A percentile compares a stretch with the other conserved stretches of the same genome.
These are phyloP conservation scores for Lobosporangium transversale DNA, from an alignment of 192 early-diverging fungal genomes.

Conservation along the genomic window DNA sequence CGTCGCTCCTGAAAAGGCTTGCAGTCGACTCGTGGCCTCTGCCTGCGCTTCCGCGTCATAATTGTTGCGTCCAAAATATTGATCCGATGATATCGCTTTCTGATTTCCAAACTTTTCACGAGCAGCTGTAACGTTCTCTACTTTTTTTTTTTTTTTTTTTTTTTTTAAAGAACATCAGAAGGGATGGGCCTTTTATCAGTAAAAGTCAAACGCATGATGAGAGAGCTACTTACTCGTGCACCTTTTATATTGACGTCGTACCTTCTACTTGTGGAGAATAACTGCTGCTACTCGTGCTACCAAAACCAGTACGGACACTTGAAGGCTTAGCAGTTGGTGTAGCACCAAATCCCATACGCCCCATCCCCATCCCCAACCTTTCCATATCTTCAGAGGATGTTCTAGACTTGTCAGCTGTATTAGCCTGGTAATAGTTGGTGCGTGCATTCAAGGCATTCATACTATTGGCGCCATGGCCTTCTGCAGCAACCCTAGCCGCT, in stretches of 20 bases:
- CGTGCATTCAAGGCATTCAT: neutral
- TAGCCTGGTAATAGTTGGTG: conserved; percentile 41
- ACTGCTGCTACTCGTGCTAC: conserved; percentile 25
- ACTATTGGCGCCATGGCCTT: neutral
- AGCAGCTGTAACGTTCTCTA: conserved; percentile 60
- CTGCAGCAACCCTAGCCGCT: conserved; percentile 40
- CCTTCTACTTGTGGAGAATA: conserved; percentile 50
- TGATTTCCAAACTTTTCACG: conserved; percentile 84
- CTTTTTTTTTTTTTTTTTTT: too few species aligned
- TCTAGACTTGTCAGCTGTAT: conserved; percentile 31
- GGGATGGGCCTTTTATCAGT: neutral
- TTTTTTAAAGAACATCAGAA: neutral
- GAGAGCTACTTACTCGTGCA: too few species aligned
- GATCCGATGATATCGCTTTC: conserved; percentile 91
- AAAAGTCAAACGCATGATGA: neutral
- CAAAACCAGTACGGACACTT: conserved; percentile 27
- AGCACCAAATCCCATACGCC: conserved; percentile 69
- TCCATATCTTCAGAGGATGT: conserved; percentile 61
- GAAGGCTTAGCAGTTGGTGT: conserved; percentile 16
- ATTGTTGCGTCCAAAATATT: conserved; percentile 86
- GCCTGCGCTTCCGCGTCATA: conserved; percentile 68
- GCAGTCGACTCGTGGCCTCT: conserved; percentile 65
- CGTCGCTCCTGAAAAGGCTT: conserved; percentile 75
- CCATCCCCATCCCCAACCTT: conserved; percentile 75
- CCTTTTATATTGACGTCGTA: conserved; percentile 1